Base-by-base conservation (phyloP, 139 green algal species). In the Diplosphaera chodatii region DNA sequence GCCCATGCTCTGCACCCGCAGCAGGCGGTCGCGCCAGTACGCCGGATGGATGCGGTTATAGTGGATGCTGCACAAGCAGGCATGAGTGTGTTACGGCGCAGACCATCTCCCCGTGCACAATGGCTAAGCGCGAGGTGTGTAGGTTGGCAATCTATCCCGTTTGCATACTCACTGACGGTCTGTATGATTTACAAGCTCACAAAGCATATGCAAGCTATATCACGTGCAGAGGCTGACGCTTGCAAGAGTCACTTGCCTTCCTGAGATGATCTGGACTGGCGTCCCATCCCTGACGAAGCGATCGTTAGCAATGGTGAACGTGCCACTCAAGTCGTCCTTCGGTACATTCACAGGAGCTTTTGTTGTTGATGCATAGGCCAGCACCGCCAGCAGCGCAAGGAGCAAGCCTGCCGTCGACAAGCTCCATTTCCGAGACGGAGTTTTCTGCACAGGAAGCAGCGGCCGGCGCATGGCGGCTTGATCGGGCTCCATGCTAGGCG, bases 1-100 rank as follows among this genome's bases (percentile, higher is more conserved):
- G 25, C 85, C 85, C 71, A 91, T 55, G 28, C 84, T 70, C 18
- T 68, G 73, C 2, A 76, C 40, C 1, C 84, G 64, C 4, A 63
- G 23, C 69, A 91, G 59, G 1, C 85, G 59, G 37, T 91, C 86
- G 2, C 37, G 10, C 86, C 86, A 91, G 55, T 84, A 74, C 0
- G 65, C 66, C 4, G 71, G 77, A 1, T 78, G 84, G 22, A 90
- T 84, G 0, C 86, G 69, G 33, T 82, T 74, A 70, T 90, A 91
- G 66, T 91, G 86, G 5, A 88, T 74, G 29, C 77, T 81, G 79
- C 63, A 48, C 10, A 20, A 6, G 37, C 10, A 48, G n/a, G n/a
- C n/a, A n/a, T n/a, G n/a, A n/a, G n/a, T n/a, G n/a, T n/a, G n/a
- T n/a, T n/a, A n/a, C n/a, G n/a, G n/a, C n/a, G n/a, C n/a, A n/a